These are phyloP conservation scores for Vanderwaltozyma yarrowii DNA, from an alignment of 805 yeast species.

Conservation along the genomic window DNA sequence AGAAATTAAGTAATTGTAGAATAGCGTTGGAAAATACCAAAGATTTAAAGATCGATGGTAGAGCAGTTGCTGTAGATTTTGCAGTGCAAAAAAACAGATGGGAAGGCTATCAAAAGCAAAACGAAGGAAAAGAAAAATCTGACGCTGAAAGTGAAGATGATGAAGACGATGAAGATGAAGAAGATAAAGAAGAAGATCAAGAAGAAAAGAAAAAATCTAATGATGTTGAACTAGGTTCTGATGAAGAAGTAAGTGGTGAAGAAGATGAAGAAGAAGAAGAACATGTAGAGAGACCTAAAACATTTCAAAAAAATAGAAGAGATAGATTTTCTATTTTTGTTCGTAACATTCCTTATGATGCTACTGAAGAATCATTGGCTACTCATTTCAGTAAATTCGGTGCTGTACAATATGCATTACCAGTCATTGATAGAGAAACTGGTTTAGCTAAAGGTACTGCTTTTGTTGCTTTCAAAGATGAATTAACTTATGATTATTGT, in stretches of 20 bases:
- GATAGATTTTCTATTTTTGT: slow-evolving; percentile 72
- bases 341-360: slow-evolving; percentile 90
- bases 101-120: slow-evolving; percentile 46
- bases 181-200: slow-evolving; percentile 25
- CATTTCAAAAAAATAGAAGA: slow-evolving; percentile 39
- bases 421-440: slow-evolving; percentile 77
- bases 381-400: slow-evolving; percentile 82
- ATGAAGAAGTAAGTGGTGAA: slow-evolving; percentile 23
- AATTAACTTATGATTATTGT: slow-evolving; percentile 57
- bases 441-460: slow-evolving; percentile 92
- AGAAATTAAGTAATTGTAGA: slow-evolving; percentile 64
- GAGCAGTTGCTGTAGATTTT: slow-evolving; percentile 89
- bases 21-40: slow-evolving; percentile 65
- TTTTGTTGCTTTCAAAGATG: slow-evolving; percentile 71
- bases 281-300: slow-evolving; percentile 28
- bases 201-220: slow-evolving; percentile 24
- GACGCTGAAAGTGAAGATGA: slow-evolving; percentile 31
- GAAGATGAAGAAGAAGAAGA: slow-evolving; percentile 28
- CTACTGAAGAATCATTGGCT: slow-evolving; percentile 65
- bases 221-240: slow-evolving; percentile 28
- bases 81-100: slow-evolving; percentile 85
- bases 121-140: slow-evolving; percentile 27
- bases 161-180: slow-evolving; percentile 26
- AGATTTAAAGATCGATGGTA: slow-evolving; percentile 74
- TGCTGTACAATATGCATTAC: slow-evolving; percentile 81